Conservation (phyloP, 2,329 filamentous ascomycete genomes). For the Cladophialophora bantiana region DNA sequence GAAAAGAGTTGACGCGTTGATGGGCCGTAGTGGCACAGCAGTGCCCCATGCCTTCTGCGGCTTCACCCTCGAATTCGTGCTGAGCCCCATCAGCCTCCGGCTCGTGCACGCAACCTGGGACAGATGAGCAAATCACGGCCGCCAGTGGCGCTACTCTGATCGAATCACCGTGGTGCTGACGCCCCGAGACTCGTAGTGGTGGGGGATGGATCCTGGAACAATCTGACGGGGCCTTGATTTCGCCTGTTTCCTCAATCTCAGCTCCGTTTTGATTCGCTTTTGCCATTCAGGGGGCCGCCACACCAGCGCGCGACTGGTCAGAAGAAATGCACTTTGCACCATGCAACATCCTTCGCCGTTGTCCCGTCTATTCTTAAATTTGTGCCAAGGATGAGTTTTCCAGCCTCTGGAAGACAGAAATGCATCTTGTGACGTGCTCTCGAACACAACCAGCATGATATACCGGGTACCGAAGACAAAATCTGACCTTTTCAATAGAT, state of each 20-base stretch:
- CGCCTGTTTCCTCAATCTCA: constrained; percentile 8
- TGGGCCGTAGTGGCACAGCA: constrained; percentile 20
- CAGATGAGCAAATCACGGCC: constrained; percentile 8
- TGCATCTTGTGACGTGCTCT: background rate
- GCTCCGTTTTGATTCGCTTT: constrained; percentile 13
- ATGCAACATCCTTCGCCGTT: constrained; percentile 10
- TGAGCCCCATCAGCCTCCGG: constrained; percentile 19
- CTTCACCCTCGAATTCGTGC: constrained; percentile 7
- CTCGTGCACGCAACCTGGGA: background rate
- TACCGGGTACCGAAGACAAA: background rate
- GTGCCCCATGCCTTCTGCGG: constrained; percentile 9
- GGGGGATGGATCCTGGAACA: constrained; percentile 3
- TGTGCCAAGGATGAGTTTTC: constrained; percentile 9
- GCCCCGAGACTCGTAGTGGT: background rate
- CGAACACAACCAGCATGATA: background rate
- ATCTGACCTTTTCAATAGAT: background rate
- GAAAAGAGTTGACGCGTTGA: constrained; percentile 20
- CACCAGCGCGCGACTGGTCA: background rate
- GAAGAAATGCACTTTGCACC: background rate
- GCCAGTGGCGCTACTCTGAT: constrained; percentile 11
- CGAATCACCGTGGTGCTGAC: constrained; percentile 19
- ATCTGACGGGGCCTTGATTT: constrained; percentile 23
- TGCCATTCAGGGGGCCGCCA: constrained; percentile 9
- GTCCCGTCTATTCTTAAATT: constrained; percentile 29
- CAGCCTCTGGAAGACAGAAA: background rate